Evolutionary conservation across 2,329 filamentous ascomycete genomes (phyloP), one percentile per base, ranked within the genome.

Genomic region (Phoma herbarum): DNA sequence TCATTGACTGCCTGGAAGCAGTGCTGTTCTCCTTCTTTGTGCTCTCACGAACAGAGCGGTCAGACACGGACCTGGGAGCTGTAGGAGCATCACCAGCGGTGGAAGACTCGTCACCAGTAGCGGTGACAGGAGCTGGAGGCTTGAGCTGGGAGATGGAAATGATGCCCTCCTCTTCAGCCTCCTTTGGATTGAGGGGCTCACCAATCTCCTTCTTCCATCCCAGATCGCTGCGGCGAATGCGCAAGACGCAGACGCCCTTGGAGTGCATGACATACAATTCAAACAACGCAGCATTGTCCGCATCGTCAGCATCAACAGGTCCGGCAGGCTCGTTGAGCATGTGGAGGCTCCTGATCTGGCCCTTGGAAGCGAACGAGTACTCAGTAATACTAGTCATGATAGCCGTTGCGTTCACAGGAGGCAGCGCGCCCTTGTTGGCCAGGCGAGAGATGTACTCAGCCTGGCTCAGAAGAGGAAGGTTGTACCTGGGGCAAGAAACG

Each of bases 231-330:
- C 94, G 92, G 76, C 90, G 94, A 75, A 99, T 88, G 63, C 88
- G 88, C 52, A 98, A 77, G 69, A 91, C 94, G 18, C 93, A 93
- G n/a, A 98, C 93, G 61, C 95, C 95, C 80, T 93, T 96, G 11
- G 95, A 97, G 77, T 99, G 94, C 90, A 97, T 96, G 29, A 92
- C 90, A 75, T 99, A 99, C 10, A 99, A 84, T 80, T 99, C 95
- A 71, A 99, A 98, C 14, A 97, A 80, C 0, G 89, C 88, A 16
- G 87, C 86, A 63, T 95, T 90, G 22, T 90, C 88, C 1, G 81
- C 78, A 20, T 78, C 76, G 23, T 82, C 82, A 37, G 86, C 85
- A 59, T 87, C 83, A 7, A 84, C 79, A 67, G 75, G 52, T 61
- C 87, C 85, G 54, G 89, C 86, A 31, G 90, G 88, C 67, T 84